These are phyloP conservation scores for Niebla homalea DNA, from an alignment of 495 filamentous ascomycete genomes.

Conservation along the genomic window DNA sequence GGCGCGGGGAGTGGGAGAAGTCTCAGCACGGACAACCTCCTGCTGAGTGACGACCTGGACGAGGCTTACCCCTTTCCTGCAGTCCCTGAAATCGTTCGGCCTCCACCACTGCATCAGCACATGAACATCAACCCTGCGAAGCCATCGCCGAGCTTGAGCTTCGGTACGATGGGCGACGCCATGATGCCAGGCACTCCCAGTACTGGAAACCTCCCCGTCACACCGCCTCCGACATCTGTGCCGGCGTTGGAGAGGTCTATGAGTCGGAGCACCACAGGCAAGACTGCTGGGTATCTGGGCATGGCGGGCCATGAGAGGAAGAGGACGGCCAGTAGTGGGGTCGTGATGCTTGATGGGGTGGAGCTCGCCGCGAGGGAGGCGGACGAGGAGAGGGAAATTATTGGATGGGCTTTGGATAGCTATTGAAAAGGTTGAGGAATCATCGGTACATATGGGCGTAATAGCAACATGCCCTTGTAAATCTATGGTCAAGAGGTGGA, in stretches of 20 bases:
- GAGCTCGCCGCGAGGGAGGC: constrained; percentile 33
- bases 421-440: constrained; percentile 17
- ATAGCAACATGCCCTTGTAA: neutral
- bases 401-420: constrained; percentile 26
- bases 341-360: constrained; percentile 34
- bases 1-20: neutral
- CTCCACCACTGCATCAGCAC: neutral
- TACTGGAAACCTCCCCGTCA: constrained; percentile 10
- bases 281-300: neutral
- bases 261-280: neutral
- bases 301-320: constrained; percentile 12
- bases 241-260: neutral
- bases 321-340: constrained; percentile 15
- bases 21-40: constrained; percentile 6
- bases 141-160: constrained; percentile 14
- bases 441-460: neutral
- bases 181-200: constrained; percentile 12
- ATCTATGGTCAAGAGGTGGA: neutral
- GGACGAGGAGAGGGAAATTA: constrained; percentile 30
- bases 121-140: constrained; percentile 3
- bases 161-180: constrained; percentile 9
- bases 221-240: constrained; percentile 7
- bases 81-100: neutral
- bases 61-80: constrained; percentile 5
- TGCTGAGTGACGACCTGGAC: neutral